Base-by-base conservation (phyloP, 164 flowering plant species). In the Kalanchoe fedtschenkoi region DNA sequence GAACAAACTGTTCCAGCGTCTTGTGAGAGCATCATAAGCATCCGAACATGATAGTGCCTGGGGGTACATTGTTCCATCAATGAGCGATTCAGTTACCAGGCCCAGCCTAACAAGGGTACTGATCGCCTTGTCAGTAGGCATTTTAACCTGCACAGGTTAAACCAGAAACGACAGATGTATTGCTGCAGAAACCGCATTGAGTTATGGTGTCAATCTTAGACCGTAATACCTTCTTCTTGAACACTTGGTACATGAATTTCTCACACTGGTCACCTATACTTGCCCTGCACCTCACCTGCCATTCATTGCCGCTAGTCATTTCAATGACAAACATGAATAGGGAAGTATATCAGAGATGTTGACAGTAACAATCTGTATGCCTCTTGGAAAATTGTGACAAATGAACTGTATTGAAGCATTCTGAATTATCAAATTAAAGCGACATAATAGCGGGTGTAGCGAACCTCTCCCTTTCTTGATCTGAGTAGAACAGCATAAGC, bases 71-170 rank as follows among this genome's bases (percentile, higher is more conserved):
- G 68, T 73, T 57, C 82, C 91, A 64, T 78, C 75, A 42, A 59
- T 30, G 17, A 26, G 19, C 17, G 65, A 74, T 70, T 84, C 87
- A 17, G 44, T 70, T 35, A 78, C 91, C 41, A 89, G 80, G 22
- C 96, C 95, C 26, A 92, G 66, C 75, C 91, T 87, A 62, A 68
- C 38, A 72, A 92, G 70, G 32, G 91, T 87, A 33, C 73, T 70
- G 39, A 84, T 57, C 41, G 96, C 93, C 64, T 84, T 79, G 28
- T 83, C 83, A 70, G 88, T 68, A 54, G 89, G 93, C 96, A 92
- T 89, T 73, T 86, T 84, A 61, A 92, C 84, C 98, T 91, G 83
- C 76, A 76, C 2, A 24, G 7, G 41, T 37, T 37, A n/a, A 29
- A n/a, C n/a, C n/a, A n/a, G n/a, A n/a, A n/a, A n/a, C n/a, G n/a